Base-by-base conservation (phyloP, 192 early-diverging fungal species). In the Coemansia sp. region DNA sequence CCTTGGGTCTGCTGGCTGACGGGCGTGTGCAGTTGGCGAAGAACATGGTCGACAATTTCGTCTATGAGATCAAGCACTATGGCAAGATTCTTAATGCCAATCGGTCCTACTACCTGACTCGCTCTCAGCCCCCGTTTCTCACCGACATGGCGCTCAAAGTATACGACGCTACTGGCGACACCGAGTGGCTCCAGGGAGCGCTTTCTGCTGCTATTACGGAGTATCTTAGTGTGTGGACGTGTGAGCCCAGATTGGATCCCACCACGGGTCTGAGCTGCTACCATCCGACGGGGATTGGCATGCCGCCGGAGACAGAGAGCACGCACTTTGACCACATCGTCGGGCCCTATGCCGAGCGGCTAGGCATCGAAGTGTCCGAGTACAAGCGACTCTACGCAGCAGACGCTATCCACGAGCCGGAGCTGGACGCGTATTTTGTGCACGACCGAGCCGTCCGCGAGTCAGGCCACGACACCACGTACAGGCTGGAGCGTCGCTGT, bases 71-170 rank as follows among this genome's bases (percentile, higher is more conserved):
- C 73, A 91, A 92, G 64, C 95, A 97, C 82, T 99, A 99, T 70
- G 95, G 95, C 68, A 98, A 98, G 84, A 98, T 99, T 74, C 88
- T 98, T 50, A 99, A 99, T 79, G 98, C 97, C 75, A 98, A 98
- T 80, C 92, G 98, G 31, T 92, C 90, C 38, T 99, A 99, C 86
- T 99, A 98, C 77, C 81, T 99, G 27, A 93, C 92, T 0, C 90
- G 98, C 29, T 97, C 96, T 9, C 98, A 99, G 82, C 98, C 98
- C 16, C 98, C 98, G 8, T 98, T 99, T 80, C 80, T 99, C 50
- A 97, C 96, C 0, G 97, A 98, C 76, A 98, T 99, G 98, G 87
- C 91, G 5, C 85, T 93, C 63, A 88, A 91, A 68, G 92, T 95
- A n/a, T 91, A 86, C 61, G 85, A 88, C 69, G 78, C 80, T 7